A percentile compares a stretch with the other conserved stretches of the same genome.
Conservation (phyloP, 208 protist species). For the Naegleria lovaniensis region DNA sequence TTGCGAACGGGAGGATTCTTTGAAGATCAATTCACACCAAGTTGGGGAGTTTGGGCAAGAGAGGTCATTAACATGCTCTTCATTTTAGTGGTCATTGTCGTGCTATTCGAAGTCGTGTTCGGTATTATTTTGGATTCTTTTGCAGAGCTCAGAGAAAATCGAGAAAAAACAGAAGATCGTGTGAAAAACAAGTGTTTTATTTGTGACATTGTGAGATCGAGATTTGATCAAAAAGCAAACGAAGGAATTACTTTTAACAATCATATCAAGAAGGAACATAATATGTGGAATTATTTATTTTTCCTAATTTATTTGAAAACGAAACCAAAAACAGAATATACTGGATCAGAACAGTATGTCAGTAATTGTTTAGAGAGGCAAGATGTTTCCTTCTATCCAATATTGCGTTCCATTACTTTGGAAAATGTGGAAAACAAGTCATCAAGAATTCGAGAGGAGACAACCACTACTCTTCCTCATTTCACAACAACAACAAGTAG, state of each 20-base stretch:
- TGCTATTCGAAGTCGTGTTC: slow-evolving; percentile 86
- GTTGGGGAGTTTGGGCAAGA: slow-evolving; percentile 23
- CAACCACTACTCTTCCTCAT: too few species aligned
- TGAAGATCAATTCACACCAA: neutral
- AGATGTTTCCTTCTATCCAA: slow-evolving; percentile 62
- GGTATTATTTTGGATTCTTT: slow-evolving; percentile 89
- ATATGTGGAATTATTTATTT: slow-evolving; percentile 55
- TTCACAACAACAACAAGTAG: too few species aligned
- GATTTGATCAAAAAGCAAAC: slow-evolving; percentile 59
- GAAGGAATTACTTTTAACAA: slow-evolving; percentile 42
- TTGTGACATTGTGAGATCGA: slow-evolving; percentile 69
- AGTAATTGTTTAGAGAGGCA: slow-evolving; percentile 29
- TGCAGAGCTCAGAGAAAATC: slow-evolving; percentile 73
- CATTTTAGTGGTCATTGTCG: slow-evolving; percentile 79
- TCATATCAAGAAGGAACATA: slow-evolving; percentile 56
- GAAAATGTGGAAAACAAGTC: slow-evolving; percentile 29
- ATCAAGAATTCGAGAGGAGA: neutral
- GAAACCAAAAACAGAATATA: slow-evolving; percentile 55
- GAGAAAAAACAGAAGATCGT: slow-evolving; percentile 61
- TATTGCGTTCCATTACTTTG: slow-evolving; percentile 36
- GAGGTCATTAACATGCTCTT: slow-evolving; percentile 74
- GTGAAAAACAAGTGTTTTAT: slow-evolving; percentile 81
- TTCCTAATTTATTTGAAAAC: slow-evolving; percentile 44
- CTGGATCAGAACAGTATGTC: slow-evolving; percentile 58
- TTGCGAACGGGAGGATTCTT: slow-evolving; percentile 14